Conservation (phyloP, 2,329 filamentous ascomycete genomes). For the Fusarium coicis region DNA sequence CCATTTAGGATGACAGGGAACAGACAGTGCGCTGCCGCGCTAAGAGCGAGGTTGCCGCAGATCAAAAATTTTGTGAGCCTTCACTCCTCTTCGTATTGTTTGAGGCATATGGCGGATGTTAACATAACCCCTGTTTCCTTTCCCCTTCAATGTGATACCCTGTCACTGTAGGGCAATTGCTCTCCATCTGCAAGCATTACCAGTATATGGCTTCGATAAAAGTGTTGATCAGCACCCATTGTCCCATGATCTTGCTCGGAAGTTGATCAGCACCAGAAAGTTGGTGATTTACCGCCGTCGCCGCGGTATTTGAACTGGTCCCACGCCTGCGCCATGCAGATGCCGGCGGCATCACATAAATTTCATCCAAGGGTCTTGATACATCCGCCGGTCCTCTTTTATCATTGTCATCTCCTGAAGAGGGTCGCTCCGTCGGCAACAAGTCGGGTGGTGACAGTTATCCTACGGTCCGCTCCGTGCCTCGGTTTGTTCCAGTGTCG, state of each 20-base stretch:
- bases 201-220: not conserved
- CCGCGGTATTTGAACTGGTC: conserved; percentile 24
- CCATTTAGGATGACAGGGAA: not conserved
- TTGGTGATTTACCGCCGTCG: conserved; percentile 34
- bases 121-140: not conserved
- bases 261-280: conserved; percentile 14
- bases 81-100: not conserved
- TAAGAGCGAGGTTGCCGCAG: conserved; percentile 12
- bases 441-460: conserved; percentile 15
- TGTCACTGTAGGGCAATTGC: not conserved
- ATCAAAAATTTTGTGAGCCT: not conserved
- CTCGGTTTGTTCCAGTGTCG: conserved; percentile 4
- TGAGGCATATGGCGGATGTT: not conserved
- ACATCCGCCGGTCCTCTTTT: not conserved
- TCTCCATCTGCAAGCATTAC: not conserved
- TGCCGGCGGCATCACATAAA: conserved; percentile 6
- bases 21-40: conserved; percentile 2
- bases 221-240: not conserved
- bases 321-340: conserved; percentile 22
- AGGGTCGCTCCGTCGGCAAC: conserved; percentile 1
- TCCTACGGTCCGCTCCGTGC: conserved; percentile 21
- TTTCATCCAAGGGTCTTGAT: not conserved
- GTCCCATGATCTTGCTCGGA: not conserved
- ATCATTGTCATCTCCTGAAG: not conserved
- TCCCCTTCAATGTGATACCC: not conserved